A percentile compares a stretch with the other conserved stretches of the same genome.
phyloP scores from a whole-genome alignment of 129 eudicot species.

The Centella asiatica region DNA sequence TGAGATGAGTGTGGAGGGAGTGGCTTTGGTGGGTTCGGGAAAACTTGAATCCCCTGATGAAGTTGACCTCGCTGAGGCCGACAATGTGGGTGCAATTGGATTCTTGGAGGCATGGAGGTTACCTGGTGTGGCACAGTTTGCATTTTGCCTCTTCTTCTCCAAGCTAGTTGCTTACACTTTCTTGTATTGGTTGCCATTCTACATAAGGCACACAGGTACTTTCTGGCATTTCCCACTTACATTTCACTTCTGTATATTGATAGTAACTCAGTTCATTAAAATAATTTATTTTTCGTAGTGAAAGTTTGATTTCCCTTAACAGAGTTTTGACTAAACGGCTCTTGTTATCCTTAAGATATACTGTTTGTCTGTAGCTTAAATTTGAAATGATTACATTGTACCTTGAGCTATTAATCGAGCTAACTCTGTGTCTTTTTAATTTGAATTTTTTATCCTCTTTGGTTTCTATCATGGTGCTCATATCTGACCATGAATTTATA shows the following conservation, averaged over 20 bases:
- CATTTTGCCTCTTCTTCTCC: conserved; percentile 84
- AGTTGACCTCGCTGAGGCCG: conserved; percentile 16
- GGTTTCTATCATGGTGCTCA: too few relatives aligned
- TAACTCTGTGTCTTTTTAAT: too few relatives aligned
- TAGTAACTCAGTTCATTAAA: too few relatives aligned
- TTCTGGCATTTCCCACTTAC: neutral
- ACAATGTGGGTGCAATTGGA: conserved; percentile 52
- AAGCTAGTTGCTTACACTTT: conserved; percentile 98
- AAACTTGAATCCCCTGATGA: conserved; percentile 34
- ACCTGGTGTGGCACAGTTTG: conserved; percentile 75
- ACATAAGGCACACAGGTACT: conserved; percentile 88
- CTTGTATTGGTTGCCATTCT: conserved; percentile 96
- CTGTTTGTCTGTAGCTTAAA: too few relatives aligned
- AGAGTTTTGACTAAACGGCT: neutral
- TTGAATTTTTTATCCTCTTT: too few relatives aligned
- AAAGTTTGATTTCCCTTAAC: neutral
- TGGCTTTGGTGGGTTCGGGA: conserved; percentile 43
- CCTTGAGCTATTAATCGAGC: too few relatives aligned
- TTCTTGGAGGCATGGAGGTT: conserved; percentile 86
- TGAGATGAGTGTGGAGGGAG: conserved; percentile 49
- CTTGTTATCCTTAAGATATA: neutral
- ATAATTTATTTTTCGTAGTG: neutral
- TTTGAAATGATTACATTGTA: too few relatives aligned
- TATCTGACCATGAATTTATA: too few relatives aligned
- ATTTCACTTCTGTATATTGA: neutral